A percentile compares a stretch with the other conserved stretches of the same genome.
Evolutionary conservation across 352 stramenopile species (phyloP).

Genomic region (Globisporangium middletonii): DNA sequence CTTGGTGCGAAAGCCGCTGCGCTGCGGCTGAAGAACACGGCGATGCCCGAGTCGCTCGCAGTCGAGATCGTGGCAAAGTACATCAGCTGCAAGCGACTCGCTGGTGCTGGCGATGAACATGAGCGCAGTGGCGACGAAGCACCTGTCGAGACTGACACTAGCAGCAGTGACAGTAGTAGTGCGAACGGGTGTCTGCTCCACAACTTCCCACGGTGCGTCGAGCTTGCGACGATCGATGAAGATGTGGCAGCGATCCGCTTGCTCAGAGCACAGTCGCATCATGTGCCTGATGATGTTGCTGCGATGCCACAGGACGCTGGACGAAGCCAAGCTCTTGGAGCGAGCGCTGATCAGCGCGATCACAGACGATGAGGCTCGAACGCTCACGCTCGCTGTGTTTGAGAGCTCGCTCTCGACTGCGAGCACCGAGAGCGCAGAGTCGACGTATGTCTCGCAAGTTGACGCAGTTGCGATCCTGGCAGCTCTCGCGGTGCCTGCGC

Average conservation of each 20-base stretch:
- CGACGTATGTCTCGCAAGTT: slow-evolving; percentile 3
- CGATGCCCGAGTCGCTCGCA: slow-evolving; percentile 32
- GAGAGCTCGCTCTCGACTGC: background rate
- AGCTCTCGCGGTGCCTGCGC: background rate
- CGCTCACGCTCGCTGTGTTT: slow-evolving; percentile 6
- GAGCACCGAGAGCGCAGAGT: slow-evolving; percentile 3
- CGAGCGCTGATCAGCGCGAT: slow-evolving; percentile 18
- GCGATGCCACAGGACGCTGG: slow-evolving; percentile 20
- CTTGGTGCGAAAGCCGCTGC: slow-evolving; percentile 37
- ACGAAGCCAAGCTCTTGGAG: slow-evolving; percentile 56
- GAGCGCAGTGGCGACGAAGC: background rate
- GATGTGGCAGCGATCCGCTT: background rate
- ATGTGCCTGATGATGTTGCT: background rate
- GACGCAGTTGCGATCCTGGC: slow-evolving; percentile 5
- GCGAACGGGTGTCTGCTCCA: slow-evolving; percentile 31
- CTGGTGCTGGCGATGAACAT: background rate
- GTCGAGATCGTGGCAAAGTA: slow-evolving; percentile 43
- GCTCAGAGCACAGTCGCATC: no score
- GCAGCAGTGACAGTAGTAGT: background rate
- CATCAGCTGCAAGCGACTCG: slow-evolving; percentile 17
- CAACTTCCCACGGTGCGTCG: slow-evolving; percentile 49
- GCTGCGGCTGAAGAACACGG: slow-evolving; percentile 40
- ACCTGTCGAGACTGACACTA: background rate
- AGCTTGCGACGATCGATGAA: background rate
- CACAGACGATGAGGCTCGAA: slow-evolving; percentile 9